A percentile compares a stretch with the other conserved stretches of the same genome.
Conservation (phyloP, 176 grass and related monocot genomes). For the Lolium rigidum region DNA sequence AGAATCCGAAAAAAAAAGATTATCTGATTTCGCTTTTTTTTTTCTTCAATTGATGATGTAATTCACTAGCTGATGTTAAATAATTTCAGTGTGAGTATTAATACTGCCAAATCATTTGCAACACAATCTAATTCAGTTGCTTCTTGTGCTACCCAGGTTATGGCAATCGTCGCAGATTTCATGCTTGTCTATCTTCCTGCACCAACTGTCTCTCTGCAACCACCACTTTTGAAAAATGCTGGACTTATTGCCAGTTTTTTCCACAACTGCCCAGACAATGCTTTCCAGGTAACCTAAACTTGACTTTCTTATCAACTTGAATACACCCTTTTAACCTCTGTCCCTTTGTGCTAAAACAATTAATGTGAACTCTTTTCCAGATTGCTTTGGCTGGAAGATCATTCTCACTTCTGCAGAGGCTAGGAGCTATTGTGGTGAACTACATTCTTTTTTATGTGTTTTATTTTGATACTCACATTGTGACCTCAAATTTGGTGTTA, state of each 20-base stretch:
- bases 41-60: neutral
- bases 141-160: constrained; percentile 57
- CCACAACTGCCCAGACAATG: constrained; percentile 85
- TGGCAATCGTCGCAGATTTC: constrained; percentile 91
- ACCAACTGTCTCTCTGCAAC: constrained; percentile 77
- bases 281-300: constrained; percentile 73
- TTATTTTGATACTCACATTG: neutral
- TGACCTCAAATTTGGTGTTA: neutral
- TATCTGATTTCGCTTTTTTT: neutral
- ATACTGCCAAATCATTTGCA: neutral
- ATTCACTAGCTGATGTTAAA: neutral
- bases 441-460: constrained; percentile 4
- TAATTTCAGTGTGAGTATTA: neutral
- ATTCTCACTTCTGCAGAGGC: constrained; percentile 80
- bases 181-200: constrained; percentile 99
- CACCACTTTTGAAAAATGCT: constrained; percentile 68
- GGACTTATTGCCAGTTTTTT: constrained; percentile 80
- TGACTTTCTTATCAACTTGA: constrained; percentile 10
- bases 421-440: constrained; percentile 89
- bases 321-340: neutral
- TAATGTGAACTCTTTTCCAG: constrained; percentile 42
- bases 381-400: constrained; percentile 84
- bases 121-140: constrained; percentile 18
- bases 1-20: neutral
- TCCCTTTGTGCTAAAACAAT: neutral